Evolutionary conservation across 2,329 filamentous ascomycete species (phyloP), one percentile per base, ranked within the genome.

Genomic region (Bipolaris zeicola): DNA sequence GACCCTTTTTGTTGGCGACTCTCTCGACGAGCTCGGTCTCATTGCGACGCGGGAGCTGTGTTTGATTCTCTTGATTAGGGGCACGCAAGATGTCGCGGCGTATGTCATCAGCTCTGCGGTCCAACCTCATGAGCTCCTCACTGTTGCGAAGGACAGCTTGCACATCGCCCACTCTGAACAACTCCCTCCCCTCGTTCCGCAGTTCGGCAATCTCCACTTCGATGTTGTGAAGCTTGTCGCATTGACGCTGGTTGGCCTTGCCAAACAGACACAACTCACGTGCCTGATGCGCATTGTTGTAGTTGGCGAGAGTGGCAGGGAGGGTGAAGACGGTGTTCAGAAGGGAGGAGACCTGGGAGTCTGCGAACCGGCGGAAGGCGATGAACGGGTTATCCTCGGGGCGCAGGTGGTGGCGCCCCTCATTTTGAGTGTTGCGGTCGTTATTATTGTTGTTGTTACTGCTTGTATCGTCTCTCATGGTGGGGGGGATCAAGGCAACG

Each of bases 301-400:
- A 66, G 60, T 66, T 67, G n/a, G 64, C 67, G 42, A 74, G 66
- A 26, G 65, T 71, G 38, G 65, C 66, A 33, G 71, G 68, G 13
- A 73, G 71, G 26, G 80, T 77, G 54, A 82, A 81, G 51, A 86
- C 74, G 16, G 79, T 79, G 59, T 82, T 81, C 52, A 87, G 72
- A 49, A 87, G 71, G 14, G 80, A 81, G 7, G 79, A 81, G 63
- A 87, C 79, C 54, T 84, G 82, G 44, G 82, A 80, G 64, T 88
- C 85, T 53, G 85, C 83, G 69, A 84, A 86, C 60, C 82, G 83
- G 63, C 85, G 85, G 74, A 87, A 87, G 28, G 81, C 78, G 53
- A 85, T 80, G 71, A 87, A 87, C 1, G 85, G 83, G 57, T 86
- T 86, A 53, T 71, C 62, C 57, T 74, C 71, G 33, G 57, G 59